These are phyloP conservation scores for Ormosia semicastrata DNA, from an alignment of 306 rosid species.

Conservation along the genomic window DNA sequence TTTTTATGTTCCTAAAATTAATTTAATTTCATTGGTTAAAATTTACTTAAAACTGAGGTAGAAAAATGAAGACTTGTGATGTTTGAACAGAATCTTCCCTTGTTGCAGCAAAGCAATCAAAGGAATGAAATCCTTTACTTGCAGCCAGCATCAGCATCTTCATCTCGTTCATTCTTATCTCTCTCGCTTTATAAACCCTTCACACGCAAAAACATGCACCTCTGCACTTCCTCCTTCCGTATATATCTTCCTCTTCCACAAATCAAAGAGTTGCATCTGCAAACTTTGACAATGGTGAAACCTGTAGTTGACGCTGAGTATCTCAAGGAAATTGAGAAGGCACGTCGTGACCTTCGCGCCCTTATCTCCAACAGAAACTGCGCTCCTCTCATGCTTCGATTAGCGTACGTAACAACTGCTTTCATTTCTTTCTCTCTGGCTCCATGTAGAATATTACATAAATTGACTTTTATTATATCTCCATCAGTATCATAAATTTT, in stretches of 20 bases:
- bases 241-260: background rate
- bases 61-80: background rate
- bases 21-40: background rate
- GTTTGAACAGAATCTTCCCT: background rate
- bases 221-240: background rate
- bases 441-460: no score
- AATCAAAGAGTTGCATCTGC: background rate
- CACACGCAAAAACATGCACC: background rate
- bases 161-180: background rate
- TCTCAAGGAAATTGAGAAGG: constrained; percentile 58
- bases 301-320: constrained; percentile 43
- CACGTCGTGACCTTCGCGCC: constrained; percentile 75
- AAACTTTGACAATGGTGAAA: constrained; percentile 36
- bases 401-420: constrained; percentile 54
- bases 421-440: background rate
- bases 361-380: constrained; percentile 60
- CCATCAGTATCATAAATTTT: background rate
- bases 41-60: no score
- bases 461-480: no score
- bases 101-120: constrained; percentile 4
- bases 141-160: background rate
- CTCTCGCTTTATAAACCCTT: background rate
- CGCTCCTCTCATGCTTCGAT: constrained; percentile 89
- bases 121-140: constrained; percentile 32
- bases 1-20: background rate